Evolutionary conservation across 805 yeast genomes (phyloP), one percentile per base, ranked within the genome.

Genomic region (Candida maris): DNA sequence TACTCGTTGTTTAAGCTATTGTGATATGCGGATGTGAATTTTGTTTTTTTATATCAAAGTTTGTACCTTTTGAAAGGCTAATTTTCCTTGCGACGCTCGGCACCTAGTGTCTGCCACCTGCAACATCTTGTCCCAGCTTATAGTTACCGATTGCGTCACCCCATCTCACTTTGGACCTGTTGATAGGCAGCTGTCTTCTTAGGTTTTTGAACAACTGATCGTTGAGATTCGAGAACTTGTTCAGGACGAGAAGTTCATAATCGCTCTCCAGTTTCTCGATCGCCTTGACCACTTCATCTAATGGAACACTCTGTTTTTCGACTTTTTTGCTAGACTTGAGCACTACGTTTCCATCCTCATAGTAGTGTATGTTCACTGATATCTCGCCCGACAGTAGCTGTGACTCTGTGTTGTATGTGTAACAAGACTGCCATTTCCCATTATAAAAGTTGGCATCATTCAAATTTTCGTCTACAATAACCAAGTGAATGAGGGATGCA

Each of bases 261-360:
- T 65, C 57, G 38, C 73, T 70, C 61, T 89, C 97, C 9, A 73
- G 53, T 19, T 57, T 57, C 35, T 68, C 64, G 45, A 87, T 82
- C 25, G 65, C 56, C 38, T 71, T 62, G 24, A 78, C 61, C 3
- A 62, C 52, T 3, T 56, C 57, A 3, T 38, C 38, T 2, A 48
- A 37, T 6, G 44, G 42, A 3, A 46, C 44, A 30, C 36, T 30
- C n/a, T 52, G 36, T 16, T 59, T 62, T 5, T 49, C 51, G 1
- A 73, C 47, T 4, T 52, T 49, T 39, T 69, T 65, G 6, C 45
- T 44, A 2, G 79, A 67, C 42, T 75, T 78, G 52, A 93, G 73
- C 35, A 91, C 73, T 14, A 91, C 97, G 54, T 91, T 91, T 20
- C 98, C 98, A 49, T 91, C 97, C 63, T 91, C 98, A 57, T 75